Conservation (phyloP, 345 rosid genomes). For the Sonneratia alba region DNA sequence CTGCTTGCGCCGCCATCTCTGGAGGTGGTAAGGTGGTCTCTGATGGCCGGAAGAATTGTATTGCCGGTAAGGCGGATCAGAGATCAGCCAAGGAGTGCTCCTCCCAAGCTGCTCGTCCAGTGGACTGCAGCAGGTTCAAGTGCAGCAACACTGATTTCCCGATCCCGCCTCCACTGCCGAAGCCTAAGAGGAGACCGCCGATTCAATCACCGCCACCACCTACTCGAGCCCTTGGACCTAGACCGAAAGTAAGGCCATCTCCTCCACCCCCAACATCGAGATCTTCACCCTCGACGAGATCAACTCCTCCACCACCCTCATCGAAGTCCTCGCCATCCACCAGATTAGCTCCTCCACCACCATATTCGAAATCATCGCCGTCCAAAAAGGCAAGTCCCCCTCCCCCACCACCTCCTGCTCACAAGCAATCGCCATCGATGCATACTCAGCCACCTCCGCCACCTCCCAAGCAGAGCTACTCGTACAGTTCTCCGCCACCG, state of each 20-base stretch:
- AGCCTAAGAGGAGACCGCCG: constrained; percentile 9
- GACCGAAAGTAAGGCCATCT: neutral
- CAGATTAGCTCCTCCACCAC: constrained; percentile 12
- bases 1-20: constrained; percentile 24
- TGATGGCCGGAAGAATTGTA: constrained; percentile 48
- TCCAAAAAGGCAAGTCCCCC: constrained; percentile 2
- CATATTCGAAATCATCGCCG: constrained; percentile 7
- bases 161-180: constrained; percentile 11
- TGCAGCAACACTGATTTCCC: constrained; percentile 31
- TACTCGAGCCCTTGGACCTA: neutral
- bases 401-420: neutral
- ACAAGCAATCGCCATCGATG: too few species aligned
- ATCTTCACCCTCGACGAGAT: constrained; percentile 10
- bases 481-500: neutral
- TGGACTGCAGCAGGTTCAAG: constrained; percentile 37
- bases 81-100: constrained; percentile 56
- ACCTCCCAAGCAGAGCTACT: neutral
- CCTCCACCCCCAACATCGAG: constrained; percentile 13
- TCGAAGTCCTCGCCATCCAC: constrained; percentile 12
- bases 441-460: constrained; percentile 7
- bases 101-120: constrained; percentile 35
- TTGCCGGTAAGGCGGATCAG: constrained; percentile 30
- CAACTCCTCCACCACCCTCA: constrained; percentile 12
- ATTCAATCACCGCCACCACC: constrained; percentile 10
- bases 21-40: neutral